Evolutionary conservation across 805 yeast genomes (phyloP).

Genomic region (Candida coleopterorum): DNA sequence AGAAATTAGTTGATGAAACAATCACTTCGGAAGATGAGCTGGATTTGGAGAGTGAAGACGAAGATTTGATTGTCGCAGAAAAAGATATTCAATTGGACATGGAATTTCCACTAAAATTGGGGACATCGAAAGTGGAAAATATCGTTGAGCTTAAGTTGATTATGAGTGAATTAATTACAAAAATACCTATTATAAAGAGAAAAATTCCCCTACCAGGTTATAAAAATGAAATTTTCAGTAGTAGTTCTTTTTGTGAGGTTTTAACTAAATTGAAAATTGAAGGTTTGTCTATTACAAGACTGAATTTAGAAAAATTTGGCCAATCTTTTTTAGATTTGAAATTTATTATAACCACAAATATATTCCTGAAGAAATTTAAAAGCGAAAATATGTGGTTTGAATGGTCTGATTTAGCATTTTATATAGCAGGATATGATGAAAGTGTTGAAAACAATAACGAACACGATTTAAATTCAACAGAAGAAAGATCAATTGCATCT

Average conservation of each 20-base stretch:
- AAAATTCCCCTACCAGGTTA: conserved; percentile 38
- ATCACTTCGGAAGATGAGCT: not conserved
- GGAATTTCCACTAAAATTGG: conserved; percentile 30
- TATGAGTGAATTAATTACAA: conserved; percentile 16
- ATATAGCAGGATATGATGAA: not conserved
- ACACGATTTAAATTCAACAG: too few relatives aligned
- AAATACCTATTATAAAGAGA: conserved; percentile 24
- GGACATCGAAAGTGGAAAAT: conserved; percentile 17
- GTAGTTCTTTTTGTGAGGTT: conserved; percentile 32
- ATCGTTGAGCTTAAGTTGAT: conserved; percentile 18
- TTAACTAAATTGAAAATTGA: conserved; percentile 21
- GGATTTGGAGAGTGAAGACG: not conserved
- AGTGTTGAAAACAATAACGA: too few relatives aligned
- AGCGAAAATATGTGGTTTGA: conserved; percentile 43
- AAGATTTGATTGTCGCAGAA: not conserved
- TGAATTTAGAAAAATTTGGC: conserved; percentile 36
- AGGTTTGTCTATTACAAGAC: conserved; percentile 32
- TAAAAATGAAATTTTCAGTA: conserved; percentile 33
- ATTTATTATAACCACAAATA: conserved; percentile 26
- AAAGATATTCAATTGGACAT: conserved; percentile 10
- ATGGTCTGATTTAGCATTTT: conserved; percentile 32
- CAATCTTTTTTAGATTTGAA: conserved; percentile 33
- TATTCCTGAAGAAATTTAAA: conserved; percentile 31
- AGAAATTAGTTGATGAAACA: not conserved
- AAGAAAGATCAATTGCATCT: not conserved